Percentiles rank a stretch among this genome's conserved stretches.
These are phyloP conservation scores for Glonium stellatum DNA, from an alignment of 495 filamentous ascomycete species.

Conservation along the genomic window DNA sequence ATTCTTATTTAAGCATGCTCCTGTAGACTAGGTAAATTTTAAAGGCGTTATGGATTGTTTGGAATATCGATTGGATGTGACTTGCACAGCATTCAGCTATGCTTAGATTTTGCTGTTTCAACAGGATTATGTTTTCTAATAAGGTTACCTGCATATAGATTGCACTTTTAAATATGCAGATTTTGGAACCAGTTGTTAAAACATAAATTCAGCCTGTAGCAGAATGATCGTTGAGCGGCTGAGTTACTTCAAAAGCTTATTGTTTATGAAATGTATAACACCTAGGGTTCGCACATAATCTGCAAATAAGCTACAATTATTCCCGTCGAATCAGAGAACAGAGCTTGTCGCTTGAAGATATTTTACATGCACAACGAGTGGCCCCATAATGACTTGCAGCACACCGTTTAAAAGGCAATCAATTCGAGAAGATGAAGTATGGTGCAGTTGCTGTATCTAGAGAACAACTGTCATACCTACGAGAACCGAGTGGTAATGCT, in stretches of 20 bases:
- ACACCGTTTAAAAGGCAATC: no score
- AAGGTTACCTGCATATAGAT: not conserved
- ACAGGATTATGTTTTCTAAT: not conserved
- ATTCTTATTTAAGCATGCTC: constrained; percentile 90
- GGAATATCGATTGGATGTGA: not conserved
- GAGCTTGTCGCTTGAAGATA: no score
- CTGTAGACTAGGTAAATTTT: constrained; percentile 34
- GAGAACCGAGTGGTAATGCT: not conserved
- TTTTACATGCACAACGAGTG: no score
- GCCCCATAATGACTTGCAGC: no score
- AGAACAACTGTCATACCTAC: not conserved
- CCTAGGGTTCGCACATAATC: no score
- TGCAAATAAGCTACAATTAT: no score
- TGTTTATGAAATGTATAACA: no score
- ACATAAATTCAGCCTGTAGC: no score
- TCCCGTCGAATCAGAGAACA: no score
- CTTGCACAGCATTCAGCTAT: not conserved
- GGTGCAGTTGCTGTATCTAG: not conserved
- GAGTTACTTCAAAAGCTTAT: no score
- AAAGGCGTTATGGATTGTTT: not conserved
- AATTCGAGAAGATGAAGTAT: not conserved
- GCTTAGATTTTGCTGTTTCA: not conserved
- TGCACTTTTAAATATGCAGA: not conserved
- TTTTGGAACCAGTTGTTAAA: not conserved
- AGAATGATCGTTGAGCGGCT: no score